Conservation (phyloP, 1,284 basidiomycete species). For the Neolentinus lepideus region DNA sequence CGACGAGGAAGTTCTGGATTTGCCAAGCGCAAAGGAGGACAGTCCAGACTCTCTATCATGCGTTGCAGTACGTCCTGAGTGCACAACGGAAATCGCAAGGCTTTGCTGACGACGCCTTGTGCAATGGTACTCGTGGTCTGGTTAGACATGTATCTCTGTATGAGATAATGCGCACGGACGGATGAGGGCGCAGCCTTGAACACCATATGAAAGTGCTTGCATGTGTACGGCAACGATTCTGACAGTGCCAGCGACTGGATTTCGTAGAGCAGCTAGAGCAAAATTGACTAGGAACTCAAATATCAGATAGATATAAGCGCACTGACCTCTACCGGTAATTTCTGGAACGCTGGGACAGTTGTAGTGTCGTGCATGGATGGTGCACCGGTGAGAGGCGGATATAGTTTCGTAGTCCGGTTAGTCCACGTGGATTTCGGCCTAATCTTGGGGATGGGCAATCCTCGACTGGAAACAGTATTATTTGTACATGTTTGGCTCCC, state of each 20-base stretch:
- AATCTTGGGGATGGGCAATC: no score
- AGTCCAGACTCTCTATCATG: slow-evolving; percentile 27
- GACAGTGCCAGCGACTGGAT: slow-evolving; percentile 64
- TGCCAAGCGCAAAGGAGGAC: slow-evolving; percentile 5
- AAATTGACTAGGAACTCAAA: neutral
- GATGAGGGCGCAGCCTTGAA: slow-evolving; percentile 45
- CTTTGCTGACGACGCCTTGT: slow-evolving; percentile 33
- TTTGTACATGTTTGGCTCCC: no score
- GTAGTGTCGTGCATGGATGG: no score
- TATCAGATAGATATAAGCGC: neutral
- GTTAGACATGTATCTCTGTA: slow-evolving; percentile 22
- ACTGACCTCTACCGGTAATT: neutral
- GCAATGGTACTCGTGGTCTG: slow-evolving; percentile 5
- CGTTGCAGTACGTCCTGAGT: slow-evolving; percentile 44
- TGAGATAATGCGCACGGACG: slow-evolving; percentile 55
- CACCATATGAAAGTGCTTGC: slow-evolving; percentile 39
- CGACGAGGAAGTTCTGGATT: slow-evolving; percentile 47
- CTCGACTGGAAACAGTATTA: no score
- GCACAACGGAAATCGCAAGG: slow-evolving; percentile 63
- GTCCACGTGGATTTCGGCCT: no score
- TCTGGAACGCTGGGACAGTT: neutral
- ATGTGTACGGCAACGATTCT: slow-evolving; percentile 48
- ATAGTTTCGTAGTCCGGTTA: no score
- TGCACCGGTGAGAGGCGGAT: no score
- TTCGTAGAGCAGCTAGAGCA: slow-evolving; percentile 59